Evolutionary conservation across 2,329 filamentous ascomycete genomes (phyloP).

Genomic region (Pyrenochaeta sp.): DNA sequence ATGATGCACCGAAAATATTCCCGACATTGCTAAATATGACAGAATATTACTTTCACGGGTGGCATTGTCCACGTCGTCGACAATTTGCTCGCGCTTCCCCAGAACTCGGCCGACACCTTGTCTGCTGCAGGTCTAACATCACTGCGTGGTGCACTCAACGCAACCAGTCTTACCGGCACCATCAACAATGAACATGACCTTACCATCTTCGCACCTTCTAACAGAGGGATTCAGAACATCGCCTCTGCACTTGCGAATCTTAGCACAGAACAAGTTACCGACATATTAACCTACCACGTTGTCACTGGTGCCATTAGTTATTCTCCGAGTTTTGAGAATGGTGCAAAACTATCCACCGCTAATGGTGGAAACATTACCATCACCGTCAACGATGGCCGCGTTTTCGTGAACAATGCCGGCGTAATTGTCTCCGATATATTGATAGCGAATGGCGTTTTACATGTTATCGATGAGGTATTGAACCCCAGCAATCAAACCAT

Average conservation of each 20-base stretch:
- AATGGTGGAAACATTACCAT: slow-evolving; percentile 52
- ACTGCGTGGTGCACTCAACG: slow-evolving; percentile 52
- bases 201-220: slow-evolving; percentile 72
- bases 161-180: slow-evolving; percentile 50
- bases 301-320: slow-evolving; percentile 65
- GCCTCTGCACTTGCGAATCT: slow-evolving; percentile 62
- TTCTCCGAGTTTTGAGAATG: slow-evolving; percentile 55
- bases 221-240: slow-evolving; percentile 67
- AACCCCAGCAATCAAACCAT: slow-evolving; percentile 60
- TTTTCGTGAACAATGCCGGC: slow-evolving; percentile 56
- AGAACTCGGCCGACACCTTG: slow-evolving; percentile 38
- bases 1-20: background rate
- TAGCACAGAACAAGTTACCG: slow-evolving; percentile 57
- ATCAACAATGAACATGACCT: slow-evolving; percentile 58
- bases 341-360: slow-evolving; percentile 48
- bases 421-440: slow-evolving; percentile 55
- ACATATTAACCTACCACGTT: slow-evolving; percentile 71
- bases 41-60: slow-evolving; percentile 56
- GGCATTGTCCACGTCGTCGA: slow-evolving; percentile 60
- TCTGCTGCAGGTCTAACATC: slow-evolving; percentile 48
- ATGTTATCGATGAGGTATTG: slow-evolving; percentile 66
- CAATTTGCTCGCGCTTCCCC: slow-evolving; percentile 53
- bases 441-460: slow-evolving; percentile 56
- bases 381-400: slow-evolving; percentile 43
- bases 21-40: background rate